phyloP scores from a whole-genome alignment of 1,284 basidiomycete genomes.

The Apiotrichum veenhuisii region DNA sequence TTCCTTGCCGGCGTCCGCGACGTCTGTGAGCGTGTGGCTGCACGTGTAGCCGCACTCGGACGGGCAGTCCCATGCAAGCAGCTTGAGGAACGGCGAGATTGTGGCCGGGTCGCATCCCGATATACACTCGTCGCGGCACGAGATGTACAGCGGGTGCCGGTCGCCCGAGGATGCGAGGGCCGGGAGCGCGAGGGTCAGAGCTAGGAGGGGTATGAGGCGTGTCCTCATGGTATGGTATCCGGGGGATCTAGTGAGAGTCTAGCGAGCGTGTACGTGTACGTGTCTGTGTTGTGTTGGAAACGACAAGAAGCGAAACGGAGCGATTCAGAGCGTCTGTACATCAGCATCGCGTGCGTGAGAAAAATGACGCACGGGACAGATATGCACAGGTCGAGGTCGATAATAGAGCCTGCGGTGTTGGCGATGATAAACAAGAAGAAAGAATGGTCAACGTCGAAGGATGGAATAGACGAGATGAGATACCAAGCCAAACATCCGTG shows the following conservation, averaged over 20 bases:
- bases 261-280: neutral
- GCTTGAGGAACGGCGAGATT: slow-evolving; percentile 56
- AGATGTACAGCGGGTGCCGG: slow-evolving; percentile 56
- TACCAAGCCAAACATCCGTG: too few relatives aligned
- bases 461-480: too few relatives aligned
- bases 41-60: slow-evolving; percentile 88
- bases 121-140: slow-evolving; percentile 53
- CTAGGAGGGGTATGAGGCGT: neutral
- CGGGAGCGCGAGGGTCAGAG: neutral
- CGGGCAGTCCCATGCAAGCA: slow-evolving; percentile 64
- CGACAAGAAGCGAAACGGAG: neutral
- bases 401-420: too few relatives aligned
- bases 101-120: slow-evolving; percentile 48
- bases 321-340: too few relatives aligned
- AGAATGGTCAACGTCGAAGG: too few relatives aligned
- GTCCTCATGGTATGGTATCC: neutral
- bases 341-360: too few relatives aligned
- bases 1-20: slow-evolving; percentile 50
- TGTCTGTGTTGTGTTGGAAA: too few relatives aligned
- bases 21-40: slow-evolving; percentile 74
- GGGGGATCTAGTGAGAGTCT: too few relatives aligned
- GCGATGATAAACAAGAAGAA: too few relatives aligned
- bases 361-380: too few relatives aligned
- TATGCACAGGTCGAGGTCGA: too few relatives aligned
- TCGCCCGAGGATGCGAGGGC: slow-evolving; percentile 60